Evolutionary conservation across 805 yeast species (phyloP).

Genomic region (Candida boleticola): DNA sequence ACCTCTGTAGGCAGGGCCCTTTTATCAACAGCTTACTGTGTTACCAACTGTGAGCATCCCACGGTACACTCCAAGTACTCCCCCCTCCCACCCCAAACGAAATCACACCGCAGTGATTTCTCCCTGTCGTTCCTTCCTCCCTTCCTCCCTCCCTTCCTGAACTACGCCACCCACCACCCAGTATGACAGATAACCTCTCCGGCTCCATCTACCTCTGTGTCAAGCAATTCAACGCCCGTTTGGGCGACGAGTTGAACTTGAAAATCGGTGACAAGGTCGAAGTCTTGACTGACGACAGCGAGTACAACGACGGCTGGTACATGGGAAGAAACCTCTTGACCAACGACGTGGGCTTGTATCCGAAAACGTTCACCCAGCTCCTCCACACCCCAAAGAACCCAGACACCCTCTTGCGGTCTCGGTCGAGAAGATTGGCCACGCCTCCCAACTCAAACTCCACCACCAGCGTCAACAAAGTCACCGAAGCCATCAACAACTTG

Average conservation of each 20-base stretch:
- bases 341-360: slow-evolving; percentile 81
- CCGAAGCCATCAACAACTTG: slow-evolving; percentile 9
- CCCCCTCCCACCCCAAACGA: no score
- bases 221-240: slow-evolving; percentile 81
- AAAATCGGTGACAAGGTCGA: slow-evolving; percentile 82
- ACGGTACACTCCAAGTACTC: no score
- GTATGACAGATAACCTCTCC: slow-evolving; percentile 9
- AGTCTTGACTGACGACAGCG: slow-evolving; percentile 88
- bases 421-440: slow-evolving; percentile 50
- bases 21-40: no score
- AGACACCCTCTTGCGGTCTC: slow-evolving; percentile 34
- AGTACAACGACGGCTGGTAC: slow-evolving; percentile 96
- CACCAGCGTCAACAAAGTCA: slow-evolving; percentile 8
- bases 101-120: no score
- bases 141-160: no score
- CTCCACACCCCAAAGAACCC: slow-evolving; percentile 18
- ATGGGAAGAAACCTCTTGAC: slow-evolving; percentile 78
- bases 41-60: no score
- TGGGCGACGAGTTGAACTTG: slow-evolving; percentile 85
- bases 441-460: slow-evolving; percentile 9
- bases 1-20: no score
- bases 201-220: slow-evolving; percentile 54
- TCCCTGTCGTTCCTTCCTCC: no score
- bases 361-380: slow-evolving; percentile 79
- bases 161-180: no score